Evolutionary conservation across 805 yeast genomes (phyloP), one percentile per base, ranked within the genome.

Genomic region (Yarrowia phangngaensis): DNA sequence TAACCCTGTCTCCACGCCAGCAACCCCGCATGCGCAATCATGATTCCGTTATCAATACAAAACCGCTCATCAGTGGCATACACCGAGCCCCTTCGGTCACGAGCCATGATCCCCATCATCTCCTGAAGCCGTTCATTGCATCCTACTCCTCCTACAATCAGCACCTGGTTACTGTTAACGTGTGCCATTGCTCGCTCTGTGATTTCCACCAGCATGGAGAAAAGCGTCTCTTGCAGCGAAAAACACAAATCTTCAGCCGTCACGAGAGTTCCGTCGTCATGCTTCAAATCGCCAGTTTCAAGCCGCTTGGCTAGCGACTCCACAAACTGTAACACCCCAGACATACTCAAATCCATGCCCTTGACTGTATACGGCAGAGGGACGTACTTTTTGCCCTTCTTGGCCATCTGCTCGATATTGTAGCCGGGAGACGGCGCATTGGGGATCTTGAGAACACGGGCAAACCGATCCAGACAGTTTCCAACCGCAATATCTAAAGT

Each of bases 151-250:
- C 98, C 98, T 2, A 92, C 98, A 43, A 92, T 86, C 40, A 92
- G 70, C 14, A 92, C 98, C 63, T 89, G 95, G 53, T 76, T 76
- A 3, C 94, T 75, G 57, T 82, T 80, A 3, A 90, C 97, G 61
- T 92, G 98, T 0, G 98, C 98, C 95, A 92, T 84, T 2, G 98
- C 98, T 29, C 98, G 72, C 62, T 92, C 98, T 0, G 98, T 92
- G 57, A 92, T 92, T 64, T 92, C 98, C 13, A 92, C 97, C 53
- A 92, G 73, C 98, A 92, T 92, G 8, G 97, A 88, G 64, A 84
- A 92, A 20, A 92, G 68, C 26, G 87, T 83, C 60, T 92, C 98
- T 61, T 92, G 98, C 54, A 92, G 69, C 6, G 97, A 86, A 60
- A 79, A 92, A 64, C 98, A 92, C 41, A 92, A 71, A 63, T 94